Conservation (phyloP, 306 rosid species). For the Dalbergia cultrata region DNA sequence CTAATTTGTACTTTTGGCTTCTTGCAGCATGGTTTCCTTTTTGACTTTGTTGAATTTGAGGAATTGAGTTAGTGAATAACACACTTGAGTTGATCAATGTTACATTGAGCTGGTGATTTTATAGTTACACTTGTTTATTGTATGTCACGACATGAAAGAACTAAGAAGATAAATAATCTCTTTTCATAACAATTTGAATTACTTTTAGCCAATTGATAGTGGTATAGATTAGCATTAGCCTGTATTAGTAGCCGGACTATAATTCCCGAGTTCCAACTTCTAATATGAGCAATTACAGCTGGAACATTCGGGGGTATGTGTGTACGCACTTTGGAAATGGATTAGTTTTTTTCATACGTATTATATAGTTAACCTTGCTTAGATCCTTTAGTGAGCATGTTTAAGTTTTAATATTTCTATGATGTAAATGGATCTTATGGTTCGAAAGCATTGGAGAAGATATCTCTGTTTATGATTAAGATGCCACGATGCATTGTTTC, state of each 20-base stretch:
- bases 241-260: background rate
- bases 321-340: slow-evolving; percentile 19
- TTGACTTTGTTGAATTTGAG: slow-evolving; percentile 97
- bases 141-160: slow-evolving; percentile 29
- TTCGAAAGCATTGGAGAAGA: slow-evolving; percentile 8
- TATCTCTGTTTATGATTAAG: slow-evolving; percentile 12
- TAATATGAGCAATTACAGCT: slow-evolving; percentile 22
- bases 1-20: slow-evolving; percentile 48
- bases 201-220: slow-evolving; percentile 19
- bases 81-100: slow-evolving; percentile 97
- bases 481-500: slow-evolving; percentile 2
- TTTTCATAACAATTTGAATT: slow-evolving; percentile 2
- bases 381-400: slow-evolving; percentile 15
- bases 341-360: slow-evolving; percentile 13
- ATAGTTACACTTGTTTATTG: slow-evolving; percentile 9
- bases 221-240: slow-evolving; percentile 21
- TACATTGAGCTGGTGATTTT: slow-evolving; percentile 48
- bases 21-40: slow-evolving; percentile 92
- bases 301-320: slow-evolving; percentile 12
- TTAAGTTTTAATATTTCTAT: slow-evolving; percentile 29
- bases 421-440: background rate
- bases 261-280: slow-evolving; percentile 27
- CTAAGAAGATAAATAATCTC: background rate
- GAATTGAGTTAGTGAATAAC: slow-evolving; percentile 68
- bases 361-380: background rate